These are phyloP conservation scores for Diaporthe citriasiana DNA, from an alignment of 2,329 filamentous ascomycete species.

Conservation along the genomic window DNA sequence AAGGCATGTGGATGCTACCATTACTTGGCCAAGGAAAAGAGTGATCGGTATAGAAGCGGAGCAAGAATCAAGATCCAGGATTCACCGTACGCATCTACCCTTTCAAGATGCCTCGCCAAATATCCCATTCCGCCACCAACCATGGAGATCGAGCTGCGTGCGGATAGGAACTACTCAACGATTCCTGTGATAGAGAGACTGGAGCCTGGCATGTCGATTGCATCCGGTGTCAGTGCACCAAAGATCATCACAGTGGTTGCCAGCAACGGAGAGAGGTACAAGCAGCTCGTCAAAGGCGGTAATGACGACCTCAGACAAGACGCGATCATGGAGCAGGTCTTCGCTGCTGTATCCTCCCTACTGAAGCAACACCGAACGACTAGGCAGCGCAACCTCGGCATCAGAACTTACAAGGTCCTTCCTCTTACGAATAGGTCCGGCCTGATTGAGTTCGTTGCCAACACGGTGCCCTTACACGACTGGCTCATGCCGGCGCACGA, in stretches of 20 bases:
- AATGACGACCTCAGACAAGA: conserved; percentile 97
- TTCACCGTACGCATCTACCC: conserved; percentile 71
- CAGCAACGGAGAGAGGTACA: conserved; percentile 84
- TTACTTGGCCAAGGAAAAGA: conserved; percentile 71
- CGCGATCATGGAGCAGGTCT: conserved; percentile 99
- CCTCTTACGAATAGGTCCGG: conserved; percentile 88
- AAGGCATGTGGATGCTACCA: conserved; percentile 79
- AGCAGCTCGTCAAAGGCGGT: conserved; percentile 94
- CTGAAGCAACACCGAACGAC: conserved; percentile 89
- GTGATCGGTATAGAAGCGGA: conserved; percentile 53
- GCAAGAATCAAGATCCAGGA: conserved; percentile 73
- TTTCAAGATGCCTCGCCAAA: conserved; percentile 74
- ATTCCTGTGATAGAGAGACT: conserved; percentile 83
- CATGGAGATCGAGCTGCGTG: conserved; percentile 82
- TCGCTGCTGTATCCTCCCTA: conserved; percentile 92
- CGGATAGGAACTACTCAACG: conserved; percentile 80
- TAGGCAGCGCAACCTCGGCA: conserved; percentile 87
- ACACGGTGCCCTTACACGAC: conserved; percentile 92
- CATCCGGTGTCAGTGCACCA: conserved; percentile 90
- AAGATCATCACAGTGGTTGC: conserved; percentile 91
- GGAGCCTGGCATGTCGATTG: conserved; percentile 83
- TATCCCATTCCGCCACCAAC: conserved; percentile 89
- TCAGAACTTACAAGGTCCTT: conserved; percentile 97
- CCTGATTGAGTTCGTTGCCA: conserved; percentile 95
- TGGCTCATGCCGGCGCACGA: conserved; percentile 93